Base-by-base conservation (phyloP, 2,329 filamentous ascomycete genomes). In the Chaetomiaceae sp. region DNA sequence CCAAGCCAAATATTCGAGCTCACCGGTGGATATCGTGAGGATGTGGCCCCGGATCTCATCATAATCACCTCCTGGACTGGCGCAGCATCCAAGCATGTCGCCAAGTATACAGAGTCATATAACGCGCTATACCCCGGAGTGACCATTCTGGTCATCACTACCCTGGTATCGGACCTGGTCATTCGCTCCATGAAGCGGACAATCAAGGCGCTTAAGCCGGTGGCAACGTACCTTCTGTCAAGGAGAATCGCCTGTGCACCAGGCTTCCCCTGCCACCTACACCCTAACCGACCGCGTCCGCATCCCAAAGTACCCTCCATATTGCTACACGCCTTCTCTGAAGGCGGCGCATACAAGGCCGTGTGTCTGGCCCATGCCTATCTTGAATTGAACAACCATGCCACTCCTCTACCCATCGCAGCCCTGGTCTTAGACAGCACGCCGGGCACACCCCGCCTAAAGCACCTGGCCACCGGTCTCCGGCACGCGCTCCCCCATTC, bases 261-360 rank as follows among this genome's bases (percentile, higher is more conserved):
- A 5, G 46, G 49, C 24, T 38, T 40, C 17, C 29, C 53, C 48
- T 26, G 43, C 45, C 52, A 58, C 54, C 62, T 68, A 22, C 51
- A 73, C 10, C 71, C 18, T 12, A 20, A 6, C 2, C 32, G 12
- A 22, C 4, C 18, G 5, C 19, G n/a, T 10, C 12, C 35, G 12
- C 18, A 10, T 18, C 22, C 18, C 18, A 6, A 41, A n/a, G n/a
- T 34, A 59, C 41, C 36, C 52, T 14, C 4, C 35, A 34, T 59
- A 55, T 63, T 70, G 22, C 51, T 74, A 8, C 72, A 76, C 57
- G 59, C 69, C 45, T 76, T 75, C 60, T 75, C 71, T 17, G 74
- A 76, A 48, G 73, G 72, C 20, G 73, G 73, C 14, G 58, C 66
- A 17, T 62, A 65, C 40, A 67, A 67, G 5, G 59, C 63, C 3